Base-by-base conservation (phyloP, 208 protist species). In the Crithidia mellificae region DNA sequence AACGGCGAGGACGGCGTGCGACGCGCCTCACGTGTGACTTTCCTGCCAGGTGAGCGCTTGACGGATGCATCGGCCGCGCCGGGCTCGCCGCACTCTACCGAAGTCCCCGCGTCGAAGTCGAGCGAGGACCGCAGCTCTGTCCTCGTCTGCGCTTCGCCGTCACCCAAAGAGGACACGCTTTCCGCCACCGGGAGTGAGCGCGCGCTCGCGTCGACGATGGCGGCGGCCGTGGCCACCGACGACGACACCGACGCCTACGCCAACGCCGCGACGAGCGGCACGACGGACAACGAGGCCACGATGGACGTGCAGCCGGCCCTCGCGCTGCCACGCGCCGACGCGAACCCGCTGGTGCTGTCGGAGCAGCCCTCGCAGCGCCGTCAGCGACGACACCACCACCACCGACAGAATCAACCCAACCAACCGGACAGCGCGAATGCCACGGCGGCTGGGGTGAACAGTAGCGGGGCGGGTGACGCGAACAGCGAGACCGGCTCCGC, bases 21-120 rank as follows among this genome's bases (percentile, higher is more conserved):
- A 20, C 58, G 58, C n/a, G 6, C 30, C 0, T 41, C 58, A n/a
- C 46, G 44, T 24, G n/a, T 64, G n/a, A 43, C 44, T 11, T 53
- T 53, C 24, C 41, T 64, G 9, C 44, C 58, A 0, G 44, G 29
- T 6, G 44, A 39, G 30, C 6, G n/a, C 8, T 30, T 53, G 44
- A 27, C 46, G 0, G 11, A 51, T 27, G 15, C 43, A n/a, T 25
- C 12, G 6, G 7, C 0, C 12, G 24, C 7, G 9, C 6, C 22
- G 2, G 20, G 54, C 20, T n/a, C n/a, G n/a, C n/a, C 19, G 2
- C 32, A 49, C 17, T 29, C 38, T 8, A 47, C 38, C 3, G 22
- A 44, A 38, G 52, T 57, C 30, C 19, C 12, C 12, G 30, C 14
- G 52, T 17, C 27, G 52, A 57, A 41, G 17, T 19, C n/a, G 52